Percentiles rank a stretch among this genome's conserved stretches.
These are phyloP conservation scores for Citrullus colocynthis DNA, from an alignment of 306 rosid species.

Conservation along the genomic window DNA sequence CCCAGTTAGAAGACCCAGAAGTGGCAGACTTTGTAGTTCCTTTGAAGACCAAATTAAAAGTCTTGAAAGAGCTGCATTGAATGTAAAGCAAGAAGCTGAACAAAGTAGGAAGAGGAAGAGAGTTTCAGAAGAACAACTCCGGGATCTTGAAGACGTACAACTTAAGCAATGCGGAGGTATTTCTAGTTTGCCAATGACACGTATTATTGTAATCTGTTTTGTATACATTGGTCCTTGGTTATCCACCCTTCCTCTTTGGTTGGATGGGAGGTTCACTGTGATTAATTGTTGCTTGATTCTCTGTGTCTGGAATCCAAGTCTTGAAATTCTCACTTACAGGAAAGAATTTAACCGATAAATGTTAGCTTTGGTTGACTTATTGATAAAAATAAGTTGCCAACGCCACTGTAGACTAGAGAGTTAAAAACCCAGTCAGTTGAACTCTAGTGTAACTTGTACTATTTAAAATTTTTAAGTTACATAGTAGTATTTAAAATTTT, in stretches of 20 bases:
- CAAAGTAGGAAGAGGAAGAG: conserved; percentile 37
- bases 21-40: conserved; percentile 60
- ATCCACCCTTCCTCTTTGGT: neutral
- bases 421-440: neutral
- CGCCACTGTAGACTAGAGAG: neutral
- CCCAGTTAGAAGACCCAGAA: conserved; percentile 24
- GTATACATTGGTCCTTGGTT: neutral
- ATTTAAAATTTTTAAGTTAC: too few species aligned
- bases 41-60: conserved; percentile 39
- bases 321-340: neutral
- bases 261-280: neutral
- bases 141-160: conserved; percentile 26
- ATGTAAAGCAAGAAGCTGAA: conserved; percentile 26
- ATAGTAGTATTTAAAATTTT: too few species aligned
- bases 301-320: neutral
- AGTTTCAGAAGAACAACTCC: conserved; percentile 43
- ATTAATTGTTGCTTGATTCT: neutral
- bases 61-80: conserved; percentile 23
- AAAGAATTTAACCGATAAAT: neutral
- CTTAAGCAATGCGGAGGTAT: conserved; percentile 46
- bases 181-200: neutral
- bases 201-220: neutral
- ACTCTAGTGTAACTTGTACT: too few species aligned
- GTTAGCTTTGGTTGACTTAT: neutral
- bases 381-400: neutral